Percentiles rank a stretch among this genome's conserved stretches.
Evolutionary conservation across 495 filamentous ascomycete genomes (phyloP).

Genomic region (Astrothelium macrocarpum): DNA sequence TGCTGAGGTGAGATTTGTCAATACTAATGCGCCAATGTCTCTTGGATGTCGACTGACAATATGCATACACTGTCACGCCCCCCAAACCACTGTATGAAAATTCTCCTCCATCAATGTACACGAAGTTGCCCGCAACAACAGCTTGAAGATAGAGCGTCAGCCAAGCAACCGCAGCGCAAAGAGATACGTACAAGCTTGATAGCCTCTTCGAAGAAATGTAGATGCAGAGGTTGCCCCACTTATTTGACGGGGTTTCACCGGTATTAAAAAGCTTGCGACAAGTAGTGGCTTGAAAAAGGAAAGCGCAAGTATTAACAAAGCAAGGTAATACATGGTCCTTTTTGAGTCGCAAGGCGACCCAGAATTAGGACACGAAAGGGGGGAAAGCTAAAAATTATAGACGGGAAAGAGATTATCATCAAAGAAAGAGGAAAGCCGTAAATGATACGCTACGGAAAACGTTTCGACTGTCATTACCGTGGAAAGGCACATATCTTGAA

Average conservation of each 20-base stretch:
- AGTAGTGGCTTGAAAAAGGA: neutral
- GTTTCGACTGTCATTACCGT: too few relatives aligned
- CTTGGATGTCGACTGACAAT: neutral
- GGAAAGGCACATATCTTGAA: too few relatives aligned
- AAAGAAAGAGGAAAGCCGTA: neutral
- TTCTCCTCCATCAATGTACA: slow-evolving; percentile 3
- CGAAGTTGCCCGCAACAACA: neutral
- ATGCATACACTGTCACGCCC: neutral
- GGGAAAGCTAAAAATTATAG: too few relatives aligned
- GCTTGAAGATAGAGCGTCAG: neutral
- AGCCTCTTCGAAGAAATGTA: slow-evolving; percentile 1
- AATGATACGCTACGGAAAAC: neutral
- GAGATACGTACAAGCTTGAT: neutral
- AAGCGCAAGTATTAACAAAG: neutral
- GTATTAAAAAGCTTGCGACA: neutral
- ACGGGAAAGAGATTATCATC: too few relatives aligned
- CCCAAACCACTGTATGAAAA: neutral
- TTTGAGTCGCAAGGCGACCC: too few relatives aligned
- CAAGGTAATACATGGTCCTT: neutral
- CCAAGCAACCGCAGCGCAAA: neutral
- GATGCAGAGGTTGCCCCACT: neutral
- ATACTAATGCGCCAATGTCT: neutral
- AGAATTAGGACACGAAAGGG: too few relatives aligned
- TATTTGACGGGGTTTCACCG: neutral
- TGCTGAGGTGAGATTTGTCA: neutral